Conservation (phyloP, 2,329 filamentous ascomycete species). For the Penicillium sp. region DNA sequence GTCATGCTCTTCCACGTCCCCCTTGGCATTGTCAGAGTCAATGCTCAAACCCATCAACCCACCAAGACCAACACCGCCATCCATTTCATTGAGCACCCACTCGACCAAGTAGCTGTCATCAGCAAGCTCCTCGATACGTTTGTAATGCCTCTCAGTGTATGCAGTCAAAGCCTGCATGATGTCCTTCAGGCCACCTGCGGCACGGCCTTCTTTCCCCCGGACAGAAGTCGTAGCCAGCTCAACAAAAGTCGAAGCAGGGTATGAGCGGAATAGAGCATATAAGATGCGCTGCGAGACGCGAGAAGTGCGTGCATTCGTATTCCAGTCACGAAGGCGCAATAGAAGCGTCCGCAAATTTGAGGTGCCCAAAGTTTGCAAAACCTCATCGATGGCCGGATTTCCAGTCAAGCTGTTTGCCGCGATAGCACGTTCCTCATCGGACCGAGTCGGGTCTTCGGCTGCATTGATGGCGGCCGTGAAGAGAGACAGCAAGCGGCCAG, state of each 20-base stretch:
- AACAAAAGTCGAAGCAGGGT: constrained; percentile 71
- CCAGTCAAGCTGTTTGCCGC: constrained; percentile 38
- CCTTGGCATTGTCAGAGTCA: constrained; percentile 12
- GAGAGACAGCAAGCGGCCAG: constrained; percentile 73
- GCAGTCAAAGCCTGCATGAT: constrained; percentile 79
- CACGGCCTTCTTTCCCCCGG: constrained; percentile 26
- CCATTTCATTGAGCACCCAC: constrained; percentile 91
- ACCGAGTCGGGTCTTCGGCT: constrained; percentile 55
- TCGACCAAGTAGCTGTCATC: constrained; percentile 94
- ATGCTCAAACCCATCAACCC: constrained; percentile 21
- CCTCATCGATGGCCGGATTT: constrained; percentile 64
- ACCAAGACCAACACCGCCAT: constrained; percentile 53
- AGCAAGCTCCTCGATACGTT: constrained; percentile 77
- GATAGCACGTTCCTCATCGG: constrained; percentile 19
- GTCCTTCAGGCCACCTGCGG: constrained; percentile 65
- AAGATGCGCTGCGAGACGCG: constrained; percentile 80
- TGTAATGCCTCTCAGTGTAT: constrained; percentile 91
- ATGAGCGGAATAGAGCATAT: constrained; percentile 70
- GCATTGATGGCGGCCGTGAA: constrained; percentile 73
- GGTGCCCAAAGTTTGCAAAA: constrained; percentile 70
- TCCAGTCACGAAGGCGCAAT: constrained; percentile 85
- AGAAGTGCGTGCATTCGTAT: constrained; percentile 85
- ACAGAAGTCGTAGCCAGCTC: constrained; percentile 50
- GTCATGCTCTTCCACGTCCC: constrained; percentile 24
- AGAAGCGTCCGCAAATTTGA: constrained; percentile 82